Evolutionary conservation across 2,329 filamentous ascomycete species (phyloP), one percentile per base, ranked within the genome.

Genomic region (Sclerotinia nivalis): DNA sequence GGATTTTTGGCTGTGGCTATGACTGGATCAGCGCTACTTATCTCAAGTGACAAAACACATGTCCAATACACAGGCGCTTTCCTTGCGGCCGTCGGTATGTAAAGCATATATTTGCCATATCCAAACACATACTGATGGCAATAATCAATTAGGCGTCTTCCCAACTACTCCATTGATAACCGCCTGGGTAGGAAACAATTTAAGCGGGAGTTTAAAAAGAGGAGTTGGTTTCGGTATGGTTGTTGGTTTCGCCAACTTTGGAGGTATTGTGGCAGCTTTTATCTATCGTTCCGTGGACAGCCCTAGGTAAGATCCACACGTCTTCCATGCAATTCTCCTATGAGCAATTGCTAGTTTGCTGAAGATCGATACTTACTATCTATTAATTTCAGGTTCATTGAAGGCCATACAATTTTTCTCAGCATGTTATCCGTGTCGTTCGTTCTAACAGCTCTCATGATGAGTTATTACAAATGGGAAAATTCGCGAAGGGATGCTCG

Each of bases 211-310:
- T 9, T 95, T 96, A 80, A 97, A 97, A 83, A 88, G 93, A 52
- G 94, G 93, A 50, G 90, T 97, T 22, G 92, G 92, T 0, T 82
- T 97, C 1, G 94, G 93, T 0, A 89, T 97, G 74, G 91, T 97
- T 68, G 95, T 97, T 72, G 93, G 91, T 28, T 96, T 92, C 90
- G 93, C 93, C 28, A 97, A 97, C 77, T 83, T 97, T 58, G 96
- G 96, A 76, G 93, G 94, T 58, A 59, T 70, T 86, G 79, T 87
- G 65, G 81, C 84, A 1, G 80, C 82, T 6, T 86, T 84, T 72
- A 80, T 86, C 20, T 87, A 84, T 72, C 76, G 82, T 8, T 70
- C 79, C 31, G 79, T 80, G 40, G 81, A 86, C 70, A 52, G 65
- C 20, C 75, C 76, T 18, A 72, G 75, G 76, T 75, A 71, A n/a